Base-by-base conservation (phyloP, 140 eudicot genomes). In the Oenanthe javanica region DNA sequence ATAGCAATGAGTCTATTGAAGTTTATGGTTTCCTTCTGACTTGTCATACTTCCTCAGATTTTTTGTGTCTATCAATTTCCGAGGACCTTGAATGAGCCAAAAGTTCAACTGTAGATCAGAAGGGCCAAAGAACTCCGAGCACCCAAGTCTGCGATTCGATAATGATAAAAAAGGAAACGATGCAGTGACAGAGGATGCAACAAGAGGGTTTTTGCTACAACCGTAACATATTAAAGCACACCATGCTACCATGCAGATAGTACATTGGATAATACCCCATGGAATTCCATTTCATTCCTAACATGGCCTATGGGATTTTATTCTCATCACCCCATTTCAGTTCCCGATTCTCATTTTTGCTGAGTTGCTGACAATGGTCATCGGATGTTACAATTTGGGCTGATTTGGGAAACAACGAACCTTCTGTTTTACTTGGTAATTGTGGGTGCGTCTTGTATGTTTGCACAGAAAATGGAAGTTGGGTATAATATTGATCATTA, bases 31-130 rank as follows among this genome's bases (percentile, higher is more conserved):
- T 50, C 55, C 55, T 2, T 52, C 43, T 77, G 46, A 77, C 52
- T 55, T 64, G 78, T 45, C 55, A 9, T 61, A 70, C 42, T 72
- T 69, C 72, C 49, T 81, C 81, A 92, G 97, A 94, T 92, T 43
- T 87, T 94, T 72, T 89, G 88, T 86, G 91, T 82, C 91, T 94
- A 55, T 86, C 94, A 1, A 90, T 94, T 84, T 97, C 90, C 78
- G 98, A 94, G 63, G 97, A 94, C 86, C 93, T 94, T 82, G 84
- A 42, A 42, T 42, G 45, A 42, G 97, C 67, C 89, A 31, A 31
- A 31, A 31, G 36, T 31, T 31, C 36, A 31, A 31, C 36, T 31
- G 36, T 31, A 31, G 36, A 31, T 31, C 36, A 31, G 36, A 86
- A 42, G 81, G 86, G 88, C 40, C 87, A 84, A 83, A 78, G 80